Evolutionary conservation across 805 yeast species (phyloP).

Genomic region (Pichia deserticola): DNA sequence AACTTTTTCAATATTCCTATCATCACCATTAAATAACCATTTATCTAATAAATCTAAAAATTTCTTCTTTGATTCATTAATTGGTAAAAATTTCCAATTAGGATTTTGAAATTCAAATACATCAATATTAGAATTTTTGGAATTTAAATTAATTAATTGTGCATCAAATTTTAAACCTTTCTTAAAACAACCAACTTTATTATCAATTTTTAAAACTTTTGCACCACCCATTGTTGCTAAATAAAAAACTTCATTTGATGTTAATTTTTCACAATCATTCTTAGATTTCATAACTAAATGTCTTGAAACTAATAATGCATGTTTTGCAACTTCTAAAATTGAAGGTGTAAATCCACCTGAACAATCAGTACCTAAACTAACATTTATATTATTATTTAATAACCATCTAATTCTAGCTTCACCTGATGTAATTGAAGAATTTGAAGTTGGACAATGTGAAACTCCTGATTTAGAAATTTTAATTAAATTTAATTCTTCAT

Average conservation of each 20-base stretch:
- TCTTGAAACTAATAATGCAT: conserved; percentile 64
- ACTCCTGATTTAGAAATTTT: conserved; percentile 56
- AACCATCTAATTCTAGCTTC: conserved; percentile 76
- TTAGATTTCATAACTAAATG: conserved; percentile 55
- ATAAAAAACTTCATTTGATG: conserved; percentile 64
- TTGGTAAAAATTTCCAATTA: conserved; percentile 17
- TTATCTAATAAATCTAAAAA: conserved; percentile 61
- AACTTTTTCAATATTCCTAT: conserved; percentile 72
- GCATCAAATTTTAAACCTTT: conserved; percentile 80
- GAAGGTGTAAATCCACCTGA: conserved; percentile 72
- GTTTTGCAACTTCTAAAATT: conserved; percentile 57
- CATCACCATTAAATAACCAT: conserved; percentile 94
- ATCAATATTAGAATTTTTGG: conserved; percentile 56
- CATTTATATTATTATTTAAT: conserved; percentile 58
- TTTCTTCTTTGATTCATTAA: conserved; percentile 21
- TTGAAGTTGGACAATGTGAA: conserved; percentile 90
- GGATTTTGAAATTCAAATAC: conserved; percentile 70
- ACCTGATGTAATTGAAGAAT: conserved; percentile 82
- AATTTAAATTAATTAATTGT: conserved; percentile 61
- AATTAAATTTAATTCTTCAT: conserved; percentile 55
- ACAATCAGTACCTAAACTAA: conserved; percentile 75
- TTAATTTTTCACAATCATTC: conserved; percentile 40
- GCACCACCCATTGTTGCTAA: conserved; percentile 93
- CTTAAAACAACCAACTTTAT: conserved; percentile 60
- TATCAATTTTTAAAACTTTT: conserved; percentile 50